Base-by-base conservation (phyloP, 1,139 yeast species). In the Pichia terricola region DNA sequence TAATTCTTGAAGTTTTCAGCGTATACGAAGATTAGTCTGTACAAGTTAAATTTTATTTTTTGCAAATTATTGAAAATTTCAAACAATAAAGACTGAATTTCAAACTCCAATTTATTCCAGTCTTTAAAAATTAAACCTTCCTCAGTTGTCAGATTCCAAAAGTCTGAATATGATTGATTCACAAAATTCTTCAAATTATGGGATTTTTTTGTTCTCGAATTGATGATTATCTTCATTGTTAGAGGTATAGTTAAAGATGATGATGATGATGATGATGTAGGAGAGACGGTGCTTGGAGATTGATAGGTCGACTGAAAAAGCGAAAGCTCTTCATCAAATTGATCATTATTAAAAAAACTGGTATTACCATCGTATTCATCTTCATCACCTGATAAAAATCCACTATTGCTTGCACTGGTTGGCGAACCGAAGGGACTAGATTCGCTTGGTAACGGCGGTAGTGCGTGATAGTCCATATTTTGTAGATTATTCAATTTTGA, bases 11-110 rank as follows among this genome's bases (percentile, higher is more conserved):
- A 54, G 6, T 52, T 51, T 2, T 51, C 50, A 3, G 59, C 63
- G 43, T 59, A 59, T 35, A 49, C 44, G 27, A 71, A 70, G 11
- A 84, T 68, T 44, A 89, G 62, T n/a, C 79, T 79, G 39, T 67
- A 63, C 5, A 86, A 81, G 2, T 84, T 74, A 8, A 68, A 49
- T 33, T 51, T 39, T 7, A 53, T 47, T 38, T 49, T 48, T 33
- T 44, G 46, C 26, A 55, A 40, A 33, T 52, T 45, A 4, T 37
- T 39, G 34, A 54, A 53, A 3, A 45, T 40, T 36, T 56, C 59
- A 45, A 56, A 55, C 5, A 54, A 28, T 10, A 50, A 39, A 32
- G 55, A 57, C 45, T 60, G 63, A 30, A 53, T 49, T 35, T 56
- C 55, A 38, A 55, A 58, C 44, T 57, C 59, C 4, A 43, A 35